Evolutionary conservation across 345 rosid species (phyloP).

Genomic region (Fremontodendron californicum): DNA sequence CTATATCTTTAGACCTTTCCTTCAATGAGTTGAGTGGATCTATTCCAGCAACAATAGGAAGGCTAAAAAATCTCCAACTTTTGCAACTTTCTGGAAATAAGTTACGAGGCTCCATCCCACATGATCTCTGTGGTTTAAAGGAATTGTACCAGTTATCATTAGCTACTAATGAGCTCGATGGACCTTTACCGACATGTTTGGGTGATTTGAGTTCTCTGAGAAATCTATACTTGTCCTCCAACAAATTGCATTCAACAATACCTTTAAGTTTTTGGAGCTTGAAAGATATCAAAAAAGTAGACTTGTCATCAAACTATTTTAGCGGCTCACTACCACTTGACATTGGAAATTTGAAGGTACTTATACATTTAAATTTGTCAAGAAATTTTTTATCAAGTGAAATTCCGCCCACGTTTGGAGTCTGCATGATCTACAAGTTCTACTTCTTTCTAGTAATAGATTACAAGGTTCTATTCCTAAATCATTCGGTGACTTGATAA

Average conservation of each 20-base stretch:
- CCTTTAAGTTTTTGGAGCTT: conserved; percentile 5
- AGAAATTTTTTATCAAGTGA: conserved; percentile 4
- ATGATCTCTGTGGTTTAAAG: not conserved
- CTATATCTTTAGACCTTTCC: not conserved
- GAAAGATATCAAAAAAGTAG: not conserved
- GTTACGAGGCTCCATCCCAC: not conserved
- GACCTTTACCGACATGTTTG: too few relatives aligned
- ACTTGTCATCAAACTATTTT: conserved; percentile 8
- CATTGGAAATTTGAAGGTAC: not conserved
- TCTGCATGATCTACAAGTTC: not conserved
- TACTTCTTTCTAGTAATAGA: not conserved
- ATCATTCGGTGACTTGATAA: too few relatives aligned
- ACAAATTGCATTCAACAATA: too few relatives aligned
- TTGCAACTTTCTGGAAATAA: not conserved
- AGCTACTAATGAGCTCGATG: too few relatives aligned
- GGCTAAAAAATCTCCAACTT: too few relatives aligned
- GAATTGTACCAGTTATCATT: rapidly evolving
- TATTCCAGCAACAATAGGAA: too few relatives aligned
- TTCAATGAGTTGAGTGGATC: too few relatives aligned
- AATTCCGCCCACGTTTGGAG: not conserved
- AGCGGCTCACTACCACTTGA: not conserved
- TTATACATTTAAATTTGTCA: not conserved
- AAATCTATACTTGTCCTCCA: not conserved
- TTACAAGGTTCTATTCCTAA: too few relatives aligned
- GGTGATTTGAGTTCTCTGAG: too few relatives aligned